These are phyloP conservation scores for Sesbania bispinosa DNA, from an alignment of 306 rosid genomes.

Conservation along the genomic window DNA sequence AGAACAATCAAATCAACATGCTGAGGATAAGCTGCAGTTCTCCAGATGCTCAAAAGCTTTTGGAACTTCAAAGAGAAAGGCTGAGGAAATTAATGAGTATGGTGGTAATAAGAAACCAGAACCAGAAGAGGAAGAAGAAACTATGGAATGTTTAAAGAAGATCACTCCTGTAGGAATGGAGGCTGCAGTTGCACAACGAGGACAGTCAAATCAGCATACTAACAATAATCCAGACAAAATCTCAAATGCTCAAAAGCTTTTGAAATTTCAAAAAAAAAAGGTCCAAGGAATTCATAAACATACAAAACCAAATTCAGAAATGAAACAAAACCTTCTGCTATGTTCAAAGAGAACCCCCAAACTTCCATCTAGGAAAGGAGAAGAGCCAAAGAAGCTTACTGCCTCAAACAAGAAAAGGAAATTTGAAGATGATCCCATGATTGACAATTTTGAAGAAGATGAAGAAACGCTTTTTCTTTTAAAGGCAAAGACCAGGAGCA, in stretches of 20 bases:
- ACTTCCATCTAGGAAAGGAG: slow-evolving; percentile 20
- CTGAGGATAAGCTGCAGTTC: slow-evolving; percentile 6
- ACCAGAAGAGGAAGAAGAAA: slow-evolving; percentile 20
- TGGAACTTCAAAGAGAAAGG: slow-evolving; percentile 20
- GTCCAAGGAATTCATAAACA: slow-evolving; percentile 4
- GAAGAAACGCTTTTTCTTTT: slow-evolving; percentile 22
- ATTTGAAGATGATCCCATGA: slow-evolving; percentile 22
- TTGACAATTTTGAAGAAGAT: slow-evolving; percentile 26
- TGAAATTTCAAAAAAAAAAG: slow-evolving; percentile 21
- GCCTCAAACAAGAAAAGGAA: slow-evolving; percentile 27
- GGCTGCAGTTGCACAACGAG: slow-evolving; percentile 8
- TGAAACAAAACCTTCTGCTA: slow-evolving; percentile 1
- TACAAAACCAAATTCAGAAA: slow-evolving; percentile 5
- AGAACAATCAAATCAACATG: slow-evolving; percentile 6
- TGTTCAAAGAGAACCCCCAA: neutral
- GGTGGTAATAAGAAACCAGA: neutral
- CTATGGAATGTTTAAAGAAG: neutral
- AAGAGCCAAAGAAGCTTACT: slow-evolving; percentile 25
- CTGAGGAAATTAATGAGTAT: slow-evolving; percentile 6
- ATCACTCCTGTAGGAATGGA: slow-evolving; percentile 32
- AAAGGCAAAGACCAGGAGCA: slow-evolving; percentile 39
- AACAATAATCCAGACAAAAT: no score
- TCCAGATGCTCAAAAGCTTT: slow-evolving; percentile 21
- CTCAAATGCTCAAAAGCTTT: no score
- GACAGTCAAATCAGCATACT: slow-evolving; percentile 7